Evolutionary conservation across 306 rosid species (phyloP).

Genomic region (Ochetophila trinervis): DNA sequence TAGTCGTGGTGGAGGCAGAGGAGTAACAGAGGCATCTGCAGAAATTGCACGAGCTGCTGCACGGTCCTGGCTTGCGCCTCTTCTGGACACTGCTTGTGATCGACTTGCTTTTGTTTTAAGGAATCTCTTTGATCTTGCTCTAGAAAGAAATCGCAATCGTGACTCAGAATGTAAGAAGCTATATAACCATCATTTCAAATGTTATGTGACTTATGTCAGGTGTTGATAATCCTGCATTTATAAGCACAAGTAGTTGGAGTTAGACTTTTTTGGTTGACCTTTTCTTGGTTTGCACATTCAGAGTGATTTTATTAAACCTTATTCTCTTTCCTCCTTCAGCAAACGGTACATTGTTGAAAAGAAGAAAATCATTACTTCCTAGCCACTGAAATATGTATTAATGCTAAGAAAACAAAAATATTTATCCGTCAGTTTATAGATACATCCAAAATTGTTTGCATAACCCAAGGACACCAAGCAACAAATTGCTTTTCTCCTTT

Average conservation of each 20-base stretch:
- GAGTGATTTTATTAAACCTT: neutral
- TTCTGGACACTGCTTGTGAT: constrained; percentile 94
- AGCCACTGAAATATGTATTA: neutral
- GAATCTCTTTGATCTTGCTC: constrained; percentile 84
- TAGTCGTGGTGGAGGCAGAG: constrained; percentile 85
- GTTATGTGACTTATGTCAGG: too few relatives aligned
- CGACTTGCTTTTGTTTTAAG: constrained; percentile 87
- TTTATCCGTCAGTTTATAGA: neutral
- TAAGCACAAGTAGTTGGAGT: neutral
- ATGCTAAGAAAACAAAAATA: neutral
- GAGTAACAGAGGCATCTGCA: constrained; percentile 90
- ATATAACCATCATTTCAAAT: neutral
- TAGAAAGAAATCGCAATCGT: constrained; percentile 57
- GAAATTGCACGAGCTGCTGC: constrained; percentile 99
- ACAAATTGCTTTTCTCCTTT: too few relatives aligned
- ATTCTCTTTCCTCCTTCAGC: neutral
- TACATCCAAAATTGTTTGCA: neutral
- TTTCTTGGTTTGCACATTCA: neutral
- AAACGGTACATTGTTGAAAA: neutral
- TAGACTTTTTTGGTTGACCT: neutral
- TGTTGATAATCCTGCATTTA: neutral
- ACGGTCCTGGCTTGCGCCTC: constrained; percentile 96
- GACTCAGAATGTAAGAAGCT: constrained; percentile 67
- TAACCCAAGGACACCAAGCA: too few relatives aligned
- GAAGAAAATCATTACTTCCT: neutral